Conservation (phyloP, 257 asterid genomes). For the Paulownia fortunei region DNA sequence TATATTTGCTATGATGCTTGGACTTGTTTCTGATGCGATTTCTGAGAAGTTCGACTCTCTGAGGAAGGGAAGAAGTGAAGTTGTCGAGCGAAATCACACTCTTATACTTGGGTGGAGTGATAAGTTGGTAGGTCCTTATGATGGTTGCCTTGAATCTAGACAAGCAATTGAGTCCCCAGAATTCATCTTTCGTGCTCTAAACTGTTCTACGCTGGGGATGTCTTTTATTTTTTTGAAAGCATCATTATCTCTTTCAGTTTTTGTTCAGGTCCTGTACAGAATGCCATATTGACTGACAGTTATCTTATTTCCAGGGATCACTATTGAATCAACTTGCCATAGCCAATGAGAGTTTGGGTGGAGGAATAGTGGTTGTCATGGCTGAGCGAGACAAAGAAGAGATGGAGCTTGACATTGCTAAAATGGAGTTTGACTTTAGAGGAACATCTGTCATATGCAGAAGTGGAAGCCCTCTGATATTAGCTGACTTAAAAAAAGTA, state of each 20-base stretch:
- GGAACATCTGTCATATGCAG: slow-evolving; percentile 95
- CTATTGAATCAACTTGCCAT: slow-evolving; percentile 85
- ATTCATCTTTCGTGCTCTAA: neutral
- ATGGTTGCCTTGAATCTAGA: slow-evolving; percentile 7
- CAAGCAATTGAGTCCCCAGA: neutral
- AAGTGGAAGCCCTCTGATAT: slow-evolving; percentile 89
- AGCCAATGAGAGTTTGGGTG: slow-evolving; percentile 93
- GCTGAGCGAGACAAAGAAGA: slow-evolving; percentile 96
- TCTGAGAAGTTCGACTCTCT: slow-evolving; percentile 94
- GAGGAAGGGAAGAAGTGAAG: slow-evolving; percentile 94
- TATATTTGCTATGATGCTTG: slow-evolving; percentile 97
- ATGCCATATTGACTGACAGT: slow-evolving; percentile 24
- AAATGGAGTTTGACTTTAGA: slow-evolving; percentile 89
- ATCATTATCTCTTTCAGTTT: neutral
- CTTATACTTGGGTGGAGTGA: slow-evolving; percentile 97
- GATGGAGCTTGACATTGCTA: slow-evolving; percentile 92
- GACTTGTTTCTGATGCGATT: slow-evolving; percentile 90
- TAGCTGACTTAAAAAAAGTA: slow-evolving; percentile 87
- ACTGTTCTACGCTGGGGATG: slow-evolving; percentile 5
- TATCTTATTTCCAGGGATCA: slow-evolving; percentile 62
- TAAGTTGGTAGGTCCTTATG: slow-evolving; percentile 65
- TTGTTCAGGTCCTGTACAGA: slow-evolving; percentile 11
- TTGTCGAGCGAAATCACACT: slow-evolving; percentile 87
- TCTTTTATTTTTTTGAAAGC: slow-evolving; percentile 7
- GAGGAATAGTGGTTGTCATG: slow-evolving; percentile 90